phyloP scores from a whole-genome alignment of 176 grass and related monocot species.

The Musa beccarii region DNA sequence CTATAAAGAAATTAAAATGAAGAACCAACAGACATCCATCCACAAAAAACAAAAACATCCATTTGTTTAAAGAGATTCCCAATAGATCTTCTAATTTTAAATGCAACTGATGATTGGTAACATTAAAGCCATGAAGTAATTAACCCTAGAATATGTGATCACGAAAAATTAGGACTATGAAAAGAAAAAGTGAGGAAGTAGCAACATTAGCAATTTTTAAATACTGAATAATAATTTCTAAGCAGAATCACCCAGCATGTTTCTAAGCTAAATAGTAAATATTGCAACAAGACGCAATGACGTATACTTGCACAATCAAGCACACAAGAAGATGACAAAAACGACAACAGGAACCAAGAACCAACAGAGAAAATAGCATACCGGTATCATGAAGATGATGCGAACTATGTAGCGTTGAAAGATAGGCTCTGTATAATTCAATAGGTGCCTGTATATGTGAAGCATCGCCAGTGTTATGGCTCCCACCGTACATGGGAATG shows the following conservation, averaged over 20 bases:
- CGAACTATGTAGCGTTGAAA: constrained; percentile 76
- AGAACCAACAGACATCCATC: neutral
- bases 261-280: neutral
- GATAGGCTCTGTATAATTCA: constrained; percentile 65
- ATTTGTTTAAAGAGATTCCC: neutral
- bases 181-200: neutral
- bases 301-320: too few relatives aligned
- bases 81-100: neutral
- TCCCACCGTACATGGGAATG: constrained; percentile 69
- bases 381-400: constrained; percentile 81
- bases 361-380: neutral
- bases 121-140: neutral
- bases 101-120: neutral
- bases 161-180: neutral
- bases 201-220: neutral
- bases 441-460: constrained; percentile 85
- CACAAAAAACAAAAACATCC: neutral
- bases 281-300: too few relatives aligned
- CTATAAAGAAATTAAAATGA: neutral
- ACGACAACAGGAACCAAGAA: neutral
- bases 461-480: constrained; percentile 58
- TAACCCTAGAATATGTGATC: neutral
- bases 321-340: neutral
- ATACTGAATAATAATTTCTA: neutral
- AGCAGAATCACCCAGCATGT: neutral